Base-by-base conservation (phyloP, 495 filamentous ascomycete genomes). In the Trypethelium eluteriae region DNA sequence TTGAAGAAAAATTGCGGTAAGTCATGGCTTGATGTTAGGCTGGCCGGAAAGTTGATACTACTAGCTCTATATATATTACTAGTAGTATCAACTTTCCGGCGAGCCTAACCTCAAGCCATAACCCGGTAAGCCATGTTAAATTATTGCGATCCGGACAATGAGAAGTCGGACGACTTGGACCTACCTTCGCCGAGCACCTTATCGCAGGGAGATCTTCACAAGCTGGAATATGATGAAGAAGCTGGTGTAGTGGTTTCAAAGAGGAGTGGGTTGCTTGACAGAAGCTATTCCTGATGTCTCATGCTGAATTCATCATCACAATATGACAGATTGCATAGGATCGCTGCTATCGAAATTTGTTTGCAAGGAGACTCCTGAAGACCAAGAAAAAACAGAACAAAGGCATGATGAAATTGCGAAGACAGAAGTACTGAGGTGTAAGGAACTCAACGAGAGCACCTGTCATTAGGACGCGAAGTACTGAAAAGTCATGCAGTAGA, bases 401-500 rank as follows among this genome's bases (percentile, higher is more conserved):
- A 25, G 1, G 25, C 25, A 25, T 18, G 49, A 18, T 14, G 49
- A 53, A 2, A 53, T 53, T 18, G 49, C 49, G 14, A 2, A 53
- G 49, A 18, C 7, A 18, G 49, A 53, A 53, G 2, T 53, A 14
- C n/a, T 53, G 25, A 53, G 2, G 2, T 12, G 49, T 53, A 18
- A 18, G 10, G n/a, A 53, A 18, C 1, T 12, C 49, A 53, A 16
- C 49, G 49, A 18, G 5, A 18, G 7, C 49, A 11, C 49, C 49
- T 18, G 9, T 18, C 25, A 2, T 18, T 53, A 1, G 2, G 7
- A 18, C 49, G 2, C 49, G 49, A 1, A 14, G 5, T 53, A 53
- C 49, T 53, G 5, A 53, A 14, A 53, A 2, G 2, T 25, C 3
- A 34, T 38, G 70, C 44, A 75, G 77, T 80, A 57, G 73, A 78